Conservation (phyloP, 768 basidiomycete species). For the Termitomyces sp. region DNA sequence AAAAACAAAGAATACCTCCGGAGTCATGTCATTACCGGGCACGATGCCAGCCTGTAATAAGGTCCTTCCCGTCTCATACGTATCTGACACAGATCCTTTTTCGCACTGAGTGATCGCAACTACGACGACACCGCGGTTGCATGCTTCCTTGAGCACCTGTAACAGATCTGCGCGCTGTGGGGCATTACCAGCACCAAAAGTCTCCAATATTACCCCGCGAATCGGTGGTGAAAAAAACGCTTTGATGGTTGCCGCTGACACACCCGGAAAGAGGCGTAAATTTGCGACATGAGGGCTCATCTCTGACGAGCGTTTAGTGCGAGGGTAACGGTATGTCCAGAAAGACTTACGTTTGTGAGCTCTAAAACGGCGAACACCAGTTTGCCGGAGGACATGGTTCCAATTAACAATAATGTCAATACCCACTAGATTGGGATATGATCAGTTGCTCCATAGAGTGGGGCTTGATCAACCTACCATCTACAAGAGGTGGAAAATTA, state of each 20-base stretch:
- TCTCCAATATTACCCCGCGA: conserved; percentile 82
- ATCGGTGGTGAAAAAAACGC: conserved; percentile 74
- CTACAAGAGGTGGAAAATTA: conserved; percentile 76
- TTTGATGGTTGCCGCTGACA: conserved; percentile 64
- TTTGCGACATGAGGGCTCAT: conserved; percentile 83
- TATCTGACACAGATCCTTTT: conserved; percentile 80
- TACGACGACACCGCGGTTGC: conserved; percentile 76
- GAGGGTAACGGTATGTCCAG: not conserved
- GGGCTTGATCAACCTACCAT: conserved; percentile 42
- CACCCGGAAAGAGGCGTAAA: conserved; percentile 84
- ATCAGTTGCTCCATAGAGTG: not conserved
- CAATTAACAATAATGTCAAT: conserved; percentile 89
- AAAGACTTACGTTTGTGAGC: conserved; percentile 63
- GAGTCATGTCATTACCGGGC: conserved; percentile 89
- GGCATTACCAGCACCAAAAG: conserved; percentile 91
- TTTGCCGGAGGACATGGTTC: conserved; percentile 83
- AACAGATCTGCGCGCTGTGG: conserved; percentile 77
- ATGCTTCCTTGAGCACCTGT: conserved; percentile 73
- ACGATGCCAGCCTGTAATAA: conserved; percentile 73
- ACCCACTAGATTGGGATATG: conserved; percentile 48
- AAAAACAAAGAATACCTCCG: conserved; percentile 52
- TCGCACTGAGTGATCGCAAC: conserved; percentile 91
- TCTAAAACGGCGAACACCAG: conserved; percentile 68
- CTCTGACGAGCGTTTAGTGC: conserved; percentile 31
- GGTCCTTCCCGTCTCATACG: conserved; percentile 74